phyloP scores from a whole-genome alignment of 371 early-diverging fungal species.

The Syncephalastrum sp. region DNA sequence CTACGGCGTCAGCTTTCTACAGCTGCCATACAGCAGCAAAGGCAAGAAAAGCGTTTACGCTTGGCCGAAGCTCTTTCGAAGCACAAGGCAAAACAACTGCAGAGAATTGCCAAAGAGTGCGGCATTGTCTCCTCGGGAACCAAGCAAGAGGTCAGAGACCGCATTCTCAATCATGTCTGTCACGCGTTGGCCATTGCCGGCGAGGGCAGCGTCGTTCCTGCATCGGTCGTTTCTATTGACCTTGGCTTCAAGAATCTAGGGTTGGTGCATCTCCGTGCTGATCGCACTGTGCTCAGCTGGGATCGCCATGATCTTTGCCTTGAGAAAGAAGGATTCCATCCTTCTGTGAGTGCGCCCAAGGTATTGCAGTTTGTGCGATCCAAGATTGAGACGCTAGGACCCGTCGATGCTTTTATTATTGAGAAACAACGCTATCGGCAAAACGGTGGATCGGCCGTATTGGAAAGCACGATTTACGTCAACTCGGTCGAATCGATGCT shows the following conservation, averaged over 20 bases:
- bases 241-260: conserved; percentile 73
- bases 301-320: conserved; percentile 39
- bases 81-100: conserved; percentile 17
- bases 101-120: conserved; percentile 14
- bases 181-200: conserved; percentile 14
- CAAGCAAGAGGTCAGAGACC: conserved; percentile 7
- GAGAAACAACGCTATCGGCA: conserved; percentile 56
- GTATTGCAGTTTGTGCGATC: conserved; percentile 24
- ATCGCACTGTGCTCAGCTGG: conserved; percentile 42
- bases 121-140: conserved; percentile 17
- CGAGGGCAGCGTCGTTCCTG: conserved; percentile 14
- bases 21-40: too few species aligned
- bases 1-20: too few species aligned
- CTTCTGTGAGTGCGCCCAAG: conserved; percentile 28
- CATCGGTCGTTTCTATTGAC: conserved; percentile 66
- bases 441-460: conserved; percentile 27
- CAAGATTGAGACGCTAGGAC: conserved; percentile 8
- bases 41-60: too few species aligned
- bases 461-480: conserved; percentile 49
- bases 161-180: conserved; percentile 7
- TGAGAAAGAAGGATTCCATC: conserved; percentile 22
- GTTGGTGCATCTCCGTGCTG: conserved; percentile 46
- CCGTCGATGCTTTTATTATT: conserved; percentile 31
- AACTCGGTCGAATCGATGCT: conserved; percentile 58
- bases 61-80: conserved; percentile 3